A percentile compares a stretch with the other conserved stretches of the same genome.
Evolutionary conservation across 2,329 filamentous ascomycete genomes (phyloP).

Genomic region (Elsinoe fawcettii): DNA sequence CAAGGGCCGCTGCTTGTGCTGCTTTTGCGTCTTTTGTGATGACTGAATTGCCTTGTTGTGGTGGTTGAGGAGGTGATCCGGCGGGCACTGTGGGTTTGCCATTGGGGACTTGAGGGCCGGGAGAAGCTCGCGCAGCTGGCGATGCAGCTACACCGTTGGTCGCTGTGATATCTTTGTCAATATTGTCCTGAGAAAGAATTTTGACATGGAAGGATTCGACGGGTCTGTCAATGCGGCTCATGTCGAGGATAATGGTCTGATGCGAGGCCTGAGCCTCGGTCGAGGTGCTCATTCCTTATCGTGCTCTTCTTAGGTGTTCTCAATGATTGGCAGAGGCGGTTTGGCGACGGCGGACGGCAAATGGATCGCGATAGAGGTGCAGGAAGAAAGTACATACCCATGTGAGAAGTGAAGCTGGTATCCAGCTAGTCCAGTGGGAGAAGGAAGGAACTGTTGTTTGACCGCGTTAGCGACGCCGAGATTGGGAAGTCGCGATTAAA

Average conservation of each 20-base stretch:
- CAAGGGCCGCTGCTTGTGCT: conserved; percentile 41
- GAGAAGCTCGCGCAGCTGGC: conserved; percentile 40
- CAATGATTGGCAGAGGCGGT: not conserved
- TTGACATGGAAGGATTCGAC: conserved; percentile 15
- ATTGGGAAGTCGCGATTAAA: not conserved
- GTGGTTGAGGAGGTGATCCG: conserved; percentile 36
- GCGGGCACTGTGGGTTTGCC: conserved; percentile 49
- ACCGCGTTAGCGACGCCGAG: not conserved
- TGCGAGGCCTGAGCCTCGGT: not conserved
- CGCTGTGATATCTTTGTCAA: conserved; percentile 29
- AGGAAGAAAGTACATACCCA: conserved; percentile 10
- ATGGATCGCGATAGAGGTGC: not conserved
- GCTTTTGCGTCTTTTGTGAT: conserved; percentile 57
- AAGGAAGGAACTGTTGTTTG: not conserved
- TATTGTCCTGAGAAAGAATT: conserved; percentile 16
- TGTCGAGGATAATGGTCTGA: conserved; percentile 11
- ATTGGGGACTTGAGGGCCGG: conserved; percentile 39
- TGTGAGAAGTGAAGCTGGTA: conserved; percentile 9
- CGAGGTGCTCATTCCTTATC: conserved; percentile 1
- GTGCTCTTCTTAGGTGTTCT: not conserved
- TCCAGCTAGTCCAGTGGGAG: not conserved
- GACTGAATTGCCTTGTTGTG: conserved; percentile 42
- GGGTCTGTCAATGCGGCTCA: conserved; percentile 10
- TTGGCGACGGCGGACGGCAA: not conserved
- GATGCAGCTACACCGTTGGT: conserved; percentile 38